Percentiles rank a stretch among this genome's conserved stretches.
These are phyloP conservation scores for Candida cerambycidarum DNA, from an alignment of 805 yeast species.

Conservation along the genomic window DNA sequence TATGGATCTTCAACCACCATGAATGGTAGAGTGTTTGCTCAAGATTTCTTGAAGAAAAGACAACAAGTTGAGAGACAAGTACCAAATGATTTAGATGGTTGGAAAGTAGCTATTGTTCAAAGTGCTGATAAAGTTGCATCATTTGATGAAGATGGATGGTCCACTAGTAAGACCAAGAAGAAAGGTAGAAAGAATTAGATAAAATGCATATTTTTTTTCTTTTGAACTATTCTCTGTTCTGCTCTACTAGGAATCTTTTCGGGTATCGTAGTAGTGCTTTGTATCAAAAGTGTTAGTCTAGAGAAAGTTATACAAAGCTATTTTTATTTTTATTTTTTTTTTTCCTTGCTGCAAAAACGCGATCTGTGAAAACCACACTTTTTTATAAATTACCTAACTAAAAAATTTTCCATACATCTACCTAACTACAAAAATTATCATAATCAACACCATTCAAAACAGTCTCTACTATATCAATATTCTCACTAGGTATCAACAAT, in stretches of 20 bases:
- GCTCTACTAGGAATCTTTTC: too few relatives aligned
- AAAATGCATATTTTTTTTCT: too few relatives aligned
- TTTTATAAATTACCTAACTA: too few relatives aligned
- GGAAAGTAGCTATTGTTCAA: conserved; percentile 68
- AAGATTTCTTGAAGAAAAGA: conserved; percentile 81
- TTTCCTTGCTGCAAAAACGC: too few relatives aligned
- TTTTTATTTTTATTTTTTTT: too few relatives aligned
- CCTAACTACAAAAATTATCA: too few relatives aligned
- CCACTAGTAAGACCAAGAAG: conserved; percentile 42
- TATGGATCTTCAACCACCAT: conserved; percentile 84
- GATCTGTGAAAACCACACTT: too few relatives aligned
- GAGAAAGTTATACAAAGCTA: too few relatives aligned
- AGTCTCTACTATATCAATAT: conserved; percentile 32
- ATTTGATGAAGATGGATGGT: conserved; percentile 50
- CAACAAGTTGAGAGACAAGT: conserved; percentile 62
- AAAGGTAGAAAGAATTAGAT: conserved; percentile 31
- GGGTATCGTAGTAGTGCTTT: too few relatives aligned
- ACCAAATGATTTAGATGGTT: conserved; percentile 48
- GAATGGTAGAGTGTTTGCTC: conserved; percentile 94
- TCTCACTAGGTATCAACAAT: conserved; percentile 57
- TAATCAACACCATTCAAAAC: conserved; percentile 17
- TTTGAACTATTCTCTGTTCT: too few relatives aligned
- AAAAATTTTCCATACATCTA: too few relatives aligned
- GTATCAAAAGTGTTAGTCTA: too few relatives aligned
- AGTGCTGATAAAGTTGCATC: conserved; percentile 38